Evolutionary conservation across 257 asterid species (phyloP).

Genomic region (Solanum habrochaites): DNA sequence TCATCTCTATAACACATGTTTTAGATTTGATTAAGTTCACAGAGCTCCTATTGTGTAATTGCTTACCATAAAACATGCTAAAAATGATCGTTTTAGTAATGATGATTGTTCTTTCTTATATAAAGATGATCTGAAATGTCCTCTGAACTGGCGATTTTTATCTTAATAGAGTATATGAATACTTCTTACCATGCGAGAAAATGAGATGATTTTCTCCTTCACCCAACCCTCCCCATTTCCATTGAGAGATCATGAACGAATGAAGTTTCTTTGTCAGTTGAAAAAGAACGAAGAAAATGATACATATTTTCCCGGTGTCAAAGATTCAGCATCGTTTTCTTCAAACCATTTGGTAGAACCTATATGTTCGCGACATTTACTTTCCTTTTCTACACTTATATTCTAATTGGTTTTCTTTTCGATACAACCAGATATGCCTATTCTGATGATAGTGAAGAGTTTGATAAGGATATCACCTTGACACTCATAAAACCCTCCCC

Average conservation of each 20-base stretch:
- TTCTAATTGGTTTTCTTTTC: not conserved
- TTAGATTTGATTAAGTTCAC: not conserved
- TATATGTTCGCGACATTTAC: not conserved
- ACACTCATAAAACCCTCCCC: slow-evolving; percentile 67
- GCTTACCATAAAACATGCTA: not conserved
- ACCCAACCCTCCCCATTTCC: not conserved
- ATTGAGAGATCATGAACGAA: not conserved
- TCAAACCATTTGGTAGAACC: not conserved
- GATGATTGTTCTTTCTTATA: not conserved
- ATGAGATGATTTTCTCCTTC: not conserved
- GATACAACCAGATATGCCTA: slow-evolving; percentile 54
- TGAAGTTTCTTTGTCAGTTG: not conserved
- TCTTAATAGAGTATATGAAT: not conserved
- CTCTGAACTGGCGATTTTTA: not conserved
- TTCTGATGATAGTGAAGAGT: slow-evolving; percentile 70
- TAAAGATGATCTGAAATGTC: not conserved
- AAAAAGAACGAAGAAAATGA: not conserved
- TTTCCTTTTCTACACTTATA: not conserved
- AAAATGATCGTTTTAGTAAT: not conserved
- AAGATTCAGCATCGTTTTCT: not conserved
- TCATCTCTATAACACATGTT: not conserved
- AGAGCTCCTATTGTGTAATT: not conserved
- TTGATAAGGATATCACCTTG: slow-evolving; percentile 63
- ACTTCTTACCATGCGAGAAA: not conserved
- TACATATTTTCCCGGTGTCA: not conserved